phyloP scores from a whole-genome alignment of 2,329 filamentous ascomycete genomes.

The Didymella glomerata region DNA sequence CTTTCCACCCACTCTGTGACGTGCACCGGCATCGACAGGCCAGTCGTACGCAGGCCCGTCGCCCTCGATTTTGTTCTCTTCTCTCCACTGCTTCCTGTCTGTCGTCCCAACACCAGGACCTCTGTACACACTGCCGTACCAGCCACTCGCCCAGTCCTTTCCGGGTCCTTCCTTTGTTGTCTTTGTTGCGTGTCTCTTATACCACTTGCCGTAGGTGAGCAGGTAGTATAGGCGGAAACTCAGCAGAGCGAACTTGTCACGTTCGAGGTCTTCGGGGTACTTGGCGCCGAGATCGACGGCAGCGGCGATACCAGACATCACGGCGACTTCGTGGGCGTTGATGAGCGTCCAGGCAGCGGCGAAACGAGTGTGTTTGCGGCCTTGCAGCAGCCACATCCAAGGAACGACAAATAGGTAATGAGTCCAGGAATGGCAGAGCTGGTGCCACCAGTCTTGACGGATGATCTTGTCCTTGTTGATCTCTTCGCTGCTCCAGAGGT shows the following conservation, averaged over 20 bases:
- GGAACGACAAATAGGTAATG: conserved; percentile 73
- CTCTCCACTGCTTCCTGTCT: conserved; percentile 65
- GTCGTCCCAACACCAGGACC: conserved; percentile 64
- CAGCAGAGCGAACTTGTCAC: conserved; percentile 68
- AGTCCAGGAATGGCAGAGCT: conserved; percentile 69
- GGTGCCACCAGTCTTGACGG: conserved; percentile 72
- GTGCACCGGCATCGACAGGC: conserved; percentile 27
- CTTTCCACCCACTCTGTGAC: conserved; percentile 17
- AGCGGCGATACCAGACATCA: conserved; percentile 74
- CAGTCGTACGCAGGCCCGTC: conserved; percentile 24
- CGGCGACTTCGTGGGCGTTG: conserved; percentile 74
- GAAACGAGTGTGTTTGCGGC: conserved; percentile 68
- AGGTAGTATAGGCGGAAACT: conserved; percentile 70
- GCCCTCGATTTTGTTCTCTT: conserved; percentile 50
- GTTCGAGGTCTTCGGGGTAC: conserved; percentile 69
- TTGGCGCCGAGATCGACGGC: conserved; percentile 73
- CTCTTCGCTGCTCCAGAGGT: conserved; percentile 67
- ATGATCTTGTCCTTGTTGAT: conserved; percentile 69
- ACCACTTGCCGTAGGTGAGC: conserved; percentile 69
- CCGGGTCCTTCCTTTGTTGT: conserved; percentile 60
- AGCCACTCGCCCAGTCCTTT: conserved; percentile 63
- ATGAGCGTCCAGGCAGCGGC: conserved; percentile 75
- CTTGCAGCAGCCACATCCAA: conserved; percentile 76
- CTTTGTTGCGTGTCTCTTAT: conserved; percentile 54
- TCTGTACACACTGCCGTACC: conserved; percentile 67